phyloP scores from a whole-genome alignment of 2,329 filamentous ascomycete species.

The Fusarium irregulare region DNA sequence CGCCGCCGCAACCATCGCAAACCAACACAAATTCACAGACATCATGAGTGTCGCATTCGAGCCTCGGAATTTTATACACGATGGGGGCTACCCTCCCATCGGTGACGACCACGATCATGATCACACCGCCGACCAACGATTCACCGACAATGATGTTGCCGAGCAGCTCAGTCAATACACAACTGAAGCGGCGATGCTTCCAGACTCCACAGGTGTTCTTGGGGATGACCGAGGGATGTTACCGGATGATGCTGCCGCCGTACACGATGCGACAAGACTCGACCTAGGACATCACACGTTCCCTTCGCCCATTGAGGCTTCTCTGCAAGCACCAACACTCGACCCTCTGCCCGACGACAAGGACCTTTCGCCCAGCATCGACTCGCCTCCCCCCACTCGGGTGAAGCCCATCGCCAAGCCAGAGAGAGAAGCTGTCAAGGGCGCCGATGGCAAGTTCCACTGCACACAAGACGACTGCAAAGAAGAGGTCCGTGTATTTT shows the following conservation, averaged over 20 bases:
- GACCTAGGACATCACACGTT: conserved; percentile 52
- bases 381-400: conserved; percentile 53
- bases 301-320: conserved; percentile 51
- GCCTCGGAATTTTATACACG: conserved; percentile 60
- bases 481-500: conserved; percentile 73
- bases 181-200: conserved; percentile 52
- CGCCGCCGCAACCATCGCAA: conserved; percentile 14
- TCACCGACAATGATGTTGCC: conserved; percentile 57
- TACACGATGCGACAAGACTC: conserved; percentile 54
- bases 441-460: conserved; percentile 78
- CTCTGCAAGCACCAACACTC: conserved; percentile 48
- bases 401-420: conserved; percentile 69
- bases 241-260: conserved; percentile 53
- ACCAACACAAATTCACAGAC: conserved; percentile 29
- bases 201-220: conserved; percentile 53
- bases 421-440: conserved; percentile 68
- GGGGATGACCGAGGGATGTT: conserved; percentile 52
- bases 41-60: conserved; percentile 66
- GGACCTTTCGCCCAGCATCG: conserved; percentile 49
- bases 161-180: conserved; percentile 59
- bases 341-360: conserved; percentile 51
- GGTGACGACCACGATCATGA: conserved; percentile 59
- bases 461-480: conserved; percentile 79
- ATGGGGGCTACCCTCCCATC: conserved; percentile 61
- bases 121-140: conserved; percentile 55